Conservation (phyloP, 163 green algal genomes). For the Scenedesmus sp. region DNA sequence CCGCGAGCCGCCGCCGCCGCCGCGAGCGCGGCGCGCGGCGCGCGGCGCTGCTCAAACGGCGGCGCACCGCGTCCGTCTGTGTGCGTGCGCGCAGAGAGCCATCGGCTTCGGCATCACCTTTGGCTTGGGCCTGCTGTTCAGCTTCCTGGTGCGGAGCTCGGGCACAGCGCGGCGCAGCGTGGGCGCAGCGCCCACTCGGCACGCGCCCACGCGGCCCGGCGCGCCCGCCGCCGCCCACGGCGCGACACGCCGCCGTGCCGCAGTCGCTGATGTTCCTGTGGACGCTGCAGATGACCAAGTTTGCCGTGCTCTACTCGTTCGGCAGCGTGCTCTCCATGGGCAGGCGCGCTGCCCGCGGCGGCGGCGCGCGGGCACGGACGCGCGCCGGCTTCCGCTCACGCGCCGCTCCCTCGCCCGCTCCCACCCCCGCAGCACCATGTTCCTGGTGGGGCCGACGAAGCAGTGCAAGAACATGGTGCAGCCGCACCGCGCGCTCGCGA, state of each 20-base stretch:
- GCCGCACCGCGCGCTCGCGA: conserved; percentile 18
- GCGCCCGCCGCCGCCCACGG: neutral
- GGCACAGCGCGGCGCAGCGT: neutral
- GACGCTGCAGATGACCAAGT: conserved; percentile 40
- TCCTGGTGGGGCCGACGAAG: conserved; percentile 35
- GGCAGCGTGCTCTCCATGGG: conserved; percentile 38
- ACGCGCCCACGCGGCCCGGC: too few relatives aligned
- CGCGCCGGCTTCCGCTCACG: neutral
- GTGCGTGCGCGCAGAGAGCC: conserved; percentile 43
- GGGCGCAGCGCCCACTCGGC: too few relatives aligned
- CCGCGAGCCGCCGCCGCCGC: too few relatives aligned
- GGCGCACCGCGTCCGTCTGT: too few relatives aligned
- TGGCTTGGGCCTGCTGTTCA: conserved; percentile 42
- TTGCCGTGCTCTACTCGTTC: conserved; percentile 45
- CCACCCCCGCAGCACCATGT: conserved; percentile 41
- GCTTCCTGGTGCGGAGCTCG: conserved; percentile 48
- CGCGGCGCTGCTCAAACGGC: too few relatives aligned
- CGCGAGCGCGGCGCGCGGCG: too few relatives aligned
- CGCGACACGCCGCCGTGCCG: too few relatives aligned
- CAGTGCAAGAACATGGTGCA: conserved; percentile 45
- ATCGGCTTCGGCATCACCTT: conserved; percentile 45
- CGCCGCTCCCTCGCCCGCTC: too few relatives aligned
- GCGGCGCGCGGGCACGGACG: neutral
- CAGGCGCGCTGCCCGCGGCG: neutral
- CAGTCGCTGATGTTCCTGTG: conserved; percentile 47